A percentile compares a stretch with the other conserved stretches of the same genome.
These are phyloP conservation scores for Ampelocalamus luodianensis DNA, from an alignment of 176 grass and related monocot species.

Conservation along the genomic window DNA sequence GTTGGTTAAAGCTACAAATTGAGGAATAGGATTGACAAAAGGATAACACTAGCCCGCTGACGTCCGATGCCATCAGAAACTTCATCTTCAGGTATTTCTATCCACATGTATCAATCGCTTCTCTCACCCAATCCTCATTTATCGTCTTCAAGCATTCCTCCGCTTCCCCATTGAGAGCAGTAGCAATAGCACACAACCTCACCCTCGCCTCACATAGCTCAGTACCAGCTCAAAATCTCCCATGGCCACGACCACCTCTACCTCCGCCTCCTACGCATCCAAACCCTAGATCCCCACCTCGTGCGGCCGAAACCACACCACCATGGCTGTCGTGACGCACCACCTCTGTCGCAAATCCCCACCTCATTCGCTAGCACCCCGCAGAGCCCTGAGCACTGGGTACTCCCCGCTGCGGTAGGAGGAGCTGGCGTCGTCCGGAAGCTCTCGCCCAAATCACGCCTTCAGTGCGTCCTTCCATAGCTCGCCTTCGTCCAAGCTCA, in stretches of 20 bases:
- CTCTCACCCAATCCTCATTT: too few species aligned
- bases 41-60: too few species aligned
- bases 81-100: too few species aligned
- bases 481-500: slow-evolving; percentile 55
- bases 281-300: slow-evolving; percentile 31
- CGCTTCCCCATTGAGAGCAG: background rate
- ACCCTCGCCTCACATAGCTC: background rate
- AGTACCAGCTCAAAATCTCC: background rate
- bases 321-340: slow-evolving; percentile 48
- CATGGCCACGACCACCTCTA: slow-evolving; percentile 32
- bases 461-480: slow-evolving; percentile 48
- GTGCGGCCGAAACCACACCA: background rate
- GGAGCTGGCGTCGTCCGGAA: background rate
- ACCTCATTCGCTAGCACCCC: slow-evolving; percentile 58
- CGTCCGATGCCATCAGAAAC: too few species aligned
- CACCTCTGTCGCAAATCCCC: slow-evolving; percentile 32
- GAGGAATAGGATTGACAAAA: too few species aligned
- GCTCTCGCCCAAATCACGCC: slow-evolving; percentile 56
- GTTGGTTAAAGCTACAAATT: too few species aligned
- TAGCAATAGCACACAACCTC: background rate
- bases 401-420: background rate
- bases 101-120: too few species aligned
- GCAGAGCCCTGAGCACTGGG: slow-evolving; percentile 51
- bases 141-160: too few species aligned
- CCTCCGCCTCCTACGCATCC: background rate